Evolutionary conservation across 2,329 filamentous ascomycete species (phyloP), one percentile per base, ranked within the genome.

Genomic region (Reticulascus tulasneorum): DNA sequence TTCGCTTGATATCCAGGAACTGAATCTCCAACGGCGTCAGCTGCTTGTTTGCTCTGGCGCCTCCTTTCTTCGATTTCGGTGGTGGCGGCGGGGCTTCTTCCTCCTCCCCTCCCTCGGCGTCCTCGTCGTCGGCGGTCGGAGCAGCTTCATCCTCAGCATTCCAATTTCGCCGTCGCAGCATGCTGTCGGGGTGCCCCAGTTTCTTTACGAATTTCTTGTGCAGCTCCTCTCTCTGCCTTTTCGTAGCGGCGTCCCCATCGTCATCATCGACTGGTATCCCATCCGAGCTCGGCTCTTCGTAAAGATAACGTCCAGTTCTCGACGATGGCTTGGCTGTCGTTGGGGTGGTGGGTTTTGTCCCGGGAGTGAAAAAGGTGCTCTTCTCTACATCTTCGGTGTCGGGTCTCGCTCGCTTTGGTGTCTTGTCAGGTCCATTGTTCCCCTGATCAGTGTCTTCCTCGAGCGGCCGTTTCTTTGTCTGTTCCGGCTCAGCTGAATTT

Each of bases 21-120:
- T 97, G 93, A 25, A 85, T 77, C 59, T 97, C 90, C 81, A 98
- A 85, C 0, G 93, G 93, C 1, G 93, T 98, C 42, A 98, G 75
- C 57, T 96, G 96, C 58, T 79, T 82, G n/a, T 36, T 41, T 7
- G 45, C 45, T 18, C 40, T 29, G 3, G 42, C 45, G 62, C 76
- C 43, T 1, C 78, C 77, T 56, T 88, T 94, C 62, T 86, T 94
- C 44, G 72, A 74, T 17, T 65, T 53, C 10, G 60, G 48, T n/a
- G 65, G 69, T 47, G 52, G 67, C 40, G 55, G 63, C 47, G 69
- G 66, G 24, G 79, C 73, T 4, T 74, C 67, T 3, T 75, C 71
- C 0, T 70, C 81, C 7, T 72, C 79, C 4, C 77, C 79, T 8
- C 61, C 77, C 5, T 71, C 74, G 1, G 67, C 74, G 8, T 73